Base-by-base conservation (phyloP, 768 basidiomycete genomes). In the Pulveroboletus sp. region DNA sequence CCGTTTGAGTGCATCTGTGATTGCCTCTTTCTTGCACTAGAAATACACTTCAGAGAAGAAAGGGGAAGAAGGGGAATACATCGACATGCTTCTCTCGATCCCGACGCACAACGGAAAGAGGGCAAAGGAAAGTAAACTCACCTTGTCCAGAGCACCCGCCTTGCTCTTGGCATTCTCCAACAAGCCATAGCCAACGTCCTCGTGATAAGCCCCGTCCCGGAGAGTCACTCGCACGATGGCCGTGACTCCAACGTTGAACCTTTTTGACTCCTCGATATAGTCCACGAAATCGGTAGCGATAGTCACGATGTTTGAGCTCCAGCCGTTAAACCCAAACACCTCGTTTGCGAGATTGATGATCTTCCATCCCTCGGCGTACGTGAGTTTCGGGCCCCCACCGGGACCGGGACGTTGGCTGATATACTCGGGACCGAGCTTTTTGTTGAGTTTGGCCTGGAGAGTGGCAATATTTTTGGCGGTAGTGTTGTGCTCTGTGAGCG, bases 261-360 rank as follows among this genome's bases (percentile, higher is more conserved):
- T 68, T 50, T 70, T 73, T 3, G 82, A 76, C 48, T 89, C 83
- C 50, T 87, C 81, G 56, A 75, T 81, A 57, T 70, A 79, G 64
- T 98, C 95, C 50, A 86, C 67, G 65, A 87, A 89, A 60, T 90
- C 89, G 3, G 83, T 88, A 8, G 81, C 80, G 31, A 96, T 68
- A 47, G 64, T 88, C 53, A 89, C 78, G 41, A 95, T 74, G 42
- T 68, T 86, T 2, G 90, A 88, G 53, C 86, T 89, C 94, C 93
- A 94, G 24, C 94, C 96, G 55, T 98, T 92, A 74, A 93, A 97
- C 1, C 95, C 95, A 69, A 99, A 98, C 38, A 98, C 89, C 56
- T 99, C 95, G 65, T 99, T 99, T 2, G 95, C 96, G 21, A 99
- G 77, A 62, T 94, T 95, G 68, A 99, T 96, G 33, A 93, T 85